These are phyloP conservation scores for Meyerozyma smithsonii DNA, from an alignment of 1,139 yeast genomes.

Conservation along the genomic window DNA sequence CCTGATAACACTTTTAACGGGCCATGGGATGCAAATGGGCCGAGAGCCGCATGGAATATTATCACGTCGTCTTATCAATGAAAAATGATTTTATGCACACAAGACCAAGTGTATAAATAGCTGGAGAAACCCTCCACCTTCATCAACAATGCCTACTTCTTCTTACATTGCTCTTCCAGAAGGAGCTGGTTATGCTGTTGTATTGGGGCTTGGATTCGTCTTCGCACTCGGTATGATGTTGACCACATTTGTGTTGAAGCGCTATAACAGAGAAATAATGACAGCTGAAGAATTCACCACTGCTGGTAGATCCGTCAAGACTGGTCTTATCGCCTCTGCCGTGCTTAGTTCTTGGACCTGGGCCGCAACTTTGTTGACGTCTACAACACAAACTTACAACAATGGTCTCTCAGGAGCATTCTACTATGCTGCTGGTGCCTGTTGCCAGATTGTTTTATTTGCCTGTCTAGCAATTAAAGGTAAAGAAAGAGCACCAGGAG, in stretches of 20 bases:
- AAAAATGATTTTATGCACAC: not conserved
- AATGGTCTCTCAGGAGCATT: conserved; percentile 76
- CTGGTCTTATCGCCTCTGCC: conserved; percentile 79
- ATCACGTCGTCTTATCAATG: not conserved
- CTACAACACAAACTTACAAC: conserved; percentile 71
- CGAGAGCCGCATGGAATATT: not conserved
- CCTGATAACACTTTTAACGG: too few species aligned
- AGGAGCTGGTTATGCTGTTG: conserved; percentile 90
- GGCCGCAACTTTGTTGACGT: conserved; percentile 80
- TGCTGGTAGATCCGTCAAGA: conserved; percentile 79
- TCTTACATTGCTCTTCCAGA: conserved; percentile 43
- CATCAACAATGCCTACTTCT: conserved; percentile 3
- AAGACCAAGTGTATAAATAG: not conserved
- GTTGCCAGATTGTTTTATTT: conserved; percentile 67
- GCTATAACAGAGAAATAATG: conserved; percentile 76
- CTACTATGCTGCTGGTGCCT: conserved; percentile 74
- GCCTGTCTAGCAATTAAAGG: conserved; percentile 72
- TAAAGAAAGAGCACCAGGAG: conserved; percentile 67
- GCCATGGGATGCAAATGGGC: too few species aligned
- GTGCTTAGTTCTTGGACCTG: conserved; percentile 93
- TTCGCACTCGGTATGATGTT: conserved; percentile 77
- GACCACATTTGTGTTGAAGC: conserved; percentile 62
- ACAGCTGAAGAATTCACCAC: conserved; percentile 89
- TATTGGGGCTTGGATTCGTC: conserved; percentile 80
- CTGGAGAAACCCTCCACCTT: not conserved